These are phyloP conservation scores for Solanum bukasovii DNA, from an alignment of 257 asterid species.

Conservation along the genomic window DNA sequence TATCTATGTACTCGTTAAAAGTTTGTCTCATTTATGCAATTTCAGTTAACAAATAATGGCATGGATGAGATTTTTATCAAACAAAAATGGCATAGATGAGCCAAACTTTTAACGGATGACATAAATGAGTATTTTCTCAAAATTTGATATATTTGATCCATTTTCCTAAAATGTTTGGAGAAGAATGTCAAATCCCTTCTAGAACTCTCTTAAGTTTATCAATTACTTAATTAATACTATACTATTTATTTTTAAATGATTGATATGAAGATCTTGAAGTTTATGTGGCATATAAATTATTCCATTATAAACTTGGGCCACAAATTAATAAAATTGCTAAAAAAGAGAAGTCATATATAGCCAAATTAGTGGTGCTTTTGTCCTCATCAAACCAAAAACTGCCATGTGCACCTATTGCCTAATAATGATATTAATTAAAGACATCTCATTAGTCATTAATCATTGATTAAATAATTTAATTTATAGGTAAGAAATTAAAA, in stretches of 20 bases:
- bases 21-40: too few relatives aligned
- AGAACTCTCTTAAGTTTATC: not conserved
- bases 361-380: not conserved
- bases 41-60: too few relatives aligned
- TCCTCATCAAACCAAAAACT: not conserved
- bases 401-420: not conserved
- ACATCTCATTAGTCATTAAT: not conserved
- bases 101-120: too few relatives aligned
- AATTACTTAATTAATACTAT: not conserved
- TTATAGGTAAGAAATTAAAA: not conserved
- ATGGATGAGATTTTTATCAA: too few relatives aligned
- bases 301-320: not conserved
- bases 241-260: not conserved
- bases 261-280: not conserved
- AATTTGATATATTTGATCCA: too few relatives aligned
- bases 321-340: not conserved
- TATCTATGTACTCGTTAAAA: too few relatives aligned
- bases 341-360: not conserved
- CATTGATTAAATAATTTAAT: not conserved
- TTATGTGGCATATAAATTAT: not conserved
- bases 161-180: not conserved
- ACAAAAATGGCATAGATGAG: too few relatives aligned
- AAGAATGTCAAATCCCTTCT: not conserved
- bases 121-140: too few relatives aligned
- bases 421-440: not conserved